Evolutionary conservation across 345 rosid genomes (phyloP).

Genomic region (Acer campestre): DNA sequence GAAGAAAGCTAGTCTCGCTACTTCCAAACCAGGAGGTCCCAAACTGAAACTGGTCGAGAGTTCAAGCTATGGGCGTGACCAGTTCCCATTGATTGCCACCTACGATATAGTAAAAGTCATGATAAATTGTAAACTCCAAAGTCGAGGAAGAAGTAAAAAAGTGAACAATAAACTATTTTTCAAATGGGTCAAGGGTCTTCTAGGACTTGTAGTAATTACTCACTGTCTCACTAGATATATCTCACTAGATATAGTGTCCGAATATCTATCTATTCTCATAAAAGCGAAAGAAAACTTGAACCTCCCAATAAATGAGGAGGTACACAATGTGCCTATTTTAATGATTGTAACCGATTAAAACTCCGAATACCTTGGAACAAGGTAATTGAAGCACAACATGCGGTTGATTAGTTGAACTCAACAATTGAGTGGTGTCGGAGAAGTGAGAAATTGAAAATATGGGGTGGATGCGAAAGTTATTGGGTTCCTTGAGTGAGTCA

Average conservation of each 20-base stretch:
- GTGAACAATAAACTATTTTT: not conserved
- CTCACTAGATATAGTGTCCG: too few relatives aligned
- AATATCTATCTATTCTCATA: too few relatives aligned
- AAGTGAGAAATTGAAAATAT: constrained; percentile 19
- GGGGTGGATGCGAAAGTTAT: constrained; percentile 10
- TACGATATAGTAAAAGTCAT: not conserved
- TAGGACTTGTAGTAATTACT: too few relatives aligned
- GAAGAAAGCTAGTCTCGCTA: not conserved
- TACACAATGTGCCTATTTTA: too few relatives aligned
- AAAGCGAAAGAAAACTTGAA: too few relatives aligned
- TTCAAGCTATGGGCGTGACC: not conserved
- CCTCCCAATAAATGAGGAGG: too few relatives aligned
- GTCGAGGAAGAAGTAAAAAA: not conserved
- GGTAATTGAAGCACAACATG: constrained; percentile 7
- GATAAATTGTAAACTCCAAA: not conserved
- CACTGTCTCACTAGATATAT: too few relatives aligned
- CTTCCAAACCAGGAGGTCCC: not conserved
- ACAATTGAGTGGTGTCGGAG: constrained; percentile 37
- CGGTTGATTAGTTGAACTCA: constrained; percentile 3
- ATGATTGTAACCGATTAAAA: not conserved
- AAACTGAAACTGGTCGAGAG: not conserved
- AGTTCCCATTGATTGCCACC: not conserved
- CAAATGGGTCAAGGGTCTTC: too few relatives aligned
- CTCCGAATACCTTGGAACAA: constrained; percentile 2
- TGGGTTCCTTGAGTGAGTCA: constrained; percentile 19